phyloP scores from a whole-genome alignment of 352 stramenopile genomes.

The Phytopythium mirpurense region DNA sequence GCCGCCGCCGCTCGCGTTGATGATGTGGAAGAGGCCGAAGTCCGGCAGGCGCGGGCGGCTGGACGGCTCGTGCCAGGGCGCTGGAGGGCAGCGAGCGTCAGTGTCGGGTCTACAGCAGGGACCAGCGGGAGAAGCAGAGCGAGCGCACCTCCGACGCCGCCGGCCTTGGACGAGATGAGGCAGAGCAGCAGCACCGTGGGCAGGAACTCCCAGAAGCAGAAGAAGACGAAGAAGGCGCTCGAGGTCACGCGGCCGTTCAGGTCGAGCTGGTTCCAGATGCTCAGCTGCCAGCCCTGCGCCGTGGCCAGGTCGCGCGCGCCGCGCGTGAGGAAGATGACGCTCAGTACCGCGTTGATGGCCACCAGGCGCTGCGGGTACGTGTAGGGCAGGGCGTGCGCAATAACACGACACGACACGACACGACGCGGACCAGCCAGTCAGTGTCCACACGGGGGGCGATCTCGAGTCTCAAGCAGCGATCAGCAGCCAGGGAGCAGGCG shows the following conservation, averaged over 20 bases:
- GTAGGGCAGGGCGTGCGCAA: too few species aligned
- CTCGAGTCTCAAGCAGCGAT: too few species aligned
- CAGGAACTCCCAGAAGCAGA: conserved; percentile 87
- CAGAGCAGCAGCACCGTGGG: conserved; percentile 75
- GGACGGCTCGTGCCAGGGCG: conserved; percentile 52
- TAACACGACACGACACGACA: too few species aligned
- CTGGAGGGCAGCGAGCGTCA: conserved; percentile 14
- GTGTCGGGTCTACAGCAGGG: neutral
- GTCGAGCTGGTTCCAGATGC: conserved; percentile 83
- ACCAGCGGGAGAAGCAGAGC: conserved; percentile 4
- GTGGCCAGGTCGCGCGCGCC: conserved; percentile 70
- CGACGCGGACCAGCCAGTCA: too few species aligned
- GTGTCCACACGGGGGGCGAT: too few species aligned
- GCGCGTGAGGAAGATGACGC: conserved; percentile 80
- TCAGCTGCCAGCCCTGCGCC: conserved; percentile 81
- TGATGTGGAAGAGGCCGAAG: conserved; percentile 86
- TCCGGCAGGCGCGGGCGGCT: conserved; percentile 64
- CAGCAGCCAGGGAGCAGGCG: too few species aligned
- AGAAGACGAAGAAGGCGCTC: conserved; percentile 77
- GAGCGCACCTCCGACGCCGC: conserved; percentile 59
- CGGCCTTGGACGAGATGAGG: conserved; percentile 77
- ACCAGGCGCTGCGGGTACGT: conserved; percentile 42
- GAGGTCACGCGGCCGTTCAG: conserved; percentile 81
- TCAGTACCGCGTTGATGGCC: conserved; percentile 77
- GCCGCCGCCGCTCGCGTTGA: conserved; percentile 50